Percentiles rank a stretch among this genome's conserved stretches.
Evolutionary conservation across 2,329 filamentous ascomycete genomes (phyloP).

Genomic region (Emmonsia crescens): DNA sequence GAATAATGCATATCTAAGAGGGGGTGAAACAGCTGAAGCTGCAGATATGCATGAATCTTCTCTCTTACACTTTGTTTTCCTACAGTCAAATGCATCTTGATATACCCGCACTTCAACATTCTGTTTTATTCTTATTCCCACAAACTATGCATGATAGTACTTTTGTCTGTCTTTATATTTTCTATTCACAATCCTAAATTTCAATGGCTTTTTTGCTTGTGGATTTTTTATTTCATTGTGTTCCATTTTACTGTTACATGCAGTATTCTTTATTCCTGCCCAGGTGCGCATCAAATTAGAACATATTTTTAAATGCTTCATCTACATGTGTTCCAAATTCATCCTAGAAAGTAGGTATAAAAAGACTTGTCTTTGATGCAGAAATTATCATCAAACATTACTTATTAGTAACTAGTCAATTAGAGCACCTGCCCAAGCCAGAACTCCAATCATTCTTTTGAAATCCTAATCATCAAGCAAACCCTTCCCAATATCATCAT

Average conservation of each 20-base stretch:
- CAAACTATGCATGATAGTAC: neutral
- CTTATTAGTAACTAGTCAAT: neutral
- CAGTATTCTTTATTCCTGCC: neutral
- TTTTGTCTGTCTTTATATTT: too few relatives aligned
- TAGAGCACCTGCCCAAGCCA: neutral
- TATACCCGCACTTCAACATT: neutral
- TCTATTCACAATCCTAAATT: too few relatives aligned
- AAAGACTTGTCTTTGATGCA: neutral
- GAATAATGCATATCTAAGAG: neutral
- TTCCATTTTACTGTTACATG: neutral
- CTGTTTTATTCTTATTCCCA: neutral
- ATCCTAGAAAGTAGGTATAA: too few relatives aligned
- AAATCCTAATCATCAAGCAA: constrained; percentile 2
- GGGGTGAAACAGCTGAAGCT: neutral
- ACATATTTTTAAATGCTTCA: neutral
- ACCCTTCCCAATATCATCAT: neutral
- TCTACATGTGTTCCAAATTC: neutral
- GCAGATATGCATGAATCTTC: neutral
- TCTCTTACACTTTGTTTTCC: neutral
- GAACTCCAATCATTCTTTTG: neutral
- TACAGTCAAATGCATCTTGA: neutral
- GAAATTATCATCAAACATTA: neutral
- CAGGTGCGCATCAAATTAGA: neutral
- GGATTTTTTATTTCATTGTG: neutral
- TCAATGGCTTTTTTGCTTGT: neutral